A percentile compares a stretch with the other conserved stretches of the same genome.
Evolutionary conservation across 345 rosid species (phyloP).

Genomic region (Salix brachista): DNA sequence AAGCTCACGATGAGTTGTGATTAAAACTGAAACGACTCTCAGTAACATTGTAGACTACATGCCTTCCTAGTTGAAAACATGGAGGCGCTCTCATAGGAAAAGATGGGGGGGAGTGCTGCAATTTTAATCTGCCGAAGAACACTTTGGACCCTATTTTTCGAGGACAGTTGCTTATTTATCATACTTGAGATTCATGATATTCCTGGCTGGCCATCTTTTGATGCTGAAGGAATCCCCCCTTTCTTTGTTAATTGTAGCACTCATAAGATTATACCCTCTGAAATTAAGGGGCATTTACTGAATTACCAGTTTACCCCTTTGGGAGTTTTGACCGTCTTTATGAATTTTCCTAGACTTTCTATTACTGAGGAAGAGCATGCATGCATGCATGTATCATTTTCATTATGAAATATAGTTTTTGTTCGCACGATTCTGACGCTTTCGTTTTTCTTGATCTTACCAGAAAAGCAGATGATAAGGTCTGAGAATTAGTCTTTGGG

Average conservation of each 20-base stretch:
- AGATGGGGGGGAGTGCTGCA: background rate
- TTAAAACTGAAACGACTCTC: background rate
- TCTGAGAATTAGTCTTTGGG: too few species aligned
- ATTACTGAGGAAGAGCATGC: background rate
- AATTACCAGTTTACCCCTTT: background rate
- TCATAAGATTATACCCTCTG: background rate
- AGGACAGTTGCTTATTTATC: background rate
- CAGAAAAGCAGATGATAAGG: too few species aligned
- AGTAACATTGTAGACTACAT: background rate
- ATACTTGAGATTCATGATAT: background rate
- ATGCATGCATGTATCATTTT: background rate
- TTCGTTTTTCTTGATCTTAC: too few species aligned
- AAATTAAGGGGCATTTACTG: background rate
- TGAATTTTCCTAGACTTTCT: background rate
- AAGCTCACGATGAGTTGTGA: slow-evolving; percentile 64
- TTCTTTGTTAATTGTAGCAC: background rate
- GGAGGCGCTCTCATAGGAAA: background rate
- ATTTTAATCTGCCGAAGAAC: background rate
- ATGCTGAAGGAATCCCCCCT: background rate
- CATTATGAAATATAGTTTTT: background rate
- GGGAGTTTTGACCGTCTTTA: background rate
- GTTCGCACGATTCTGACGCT: background rate
- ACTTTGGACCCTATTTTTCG: background rate
- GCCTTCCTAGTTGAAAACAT: background rate
- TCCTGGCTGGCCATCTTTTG: background rate